Evolutionary conservation across 2,329 filamentous ascomycete species (phyloP).

Genomic region (Nigrospora osmanthi): DNA sequence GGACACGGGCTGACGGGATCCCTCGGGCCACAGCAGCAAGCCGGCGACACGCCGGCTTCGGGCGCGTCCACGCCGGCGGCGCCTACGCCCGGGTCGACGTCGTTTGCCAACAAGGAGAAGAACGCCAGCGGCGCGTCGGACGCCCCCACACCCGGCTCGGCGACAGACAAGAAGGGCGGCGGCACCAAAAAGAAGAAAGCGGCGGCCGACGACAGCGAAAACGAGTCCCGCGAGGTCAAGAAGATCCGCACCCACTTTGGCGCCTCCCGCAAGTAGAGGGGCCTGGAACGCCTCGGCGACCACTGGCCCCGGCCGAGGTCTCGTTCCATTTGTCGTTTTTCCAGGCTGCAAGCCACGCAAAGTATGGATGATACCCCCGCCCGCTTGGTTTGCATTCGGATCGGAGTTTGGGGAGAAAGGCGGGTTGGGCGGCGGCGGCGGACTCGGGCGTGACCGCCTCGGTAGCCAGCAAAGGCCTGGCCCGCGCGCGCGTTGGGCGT

Average conservation of each 20-base stretch:
- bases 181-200: constrained; percentile 47
- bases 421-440: too few species aligned
- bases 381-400: background rate
- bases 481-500: too few species aligned
- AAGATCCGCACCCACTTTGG: constrained; percentile 53
- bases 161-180: constrained; percentile 30
- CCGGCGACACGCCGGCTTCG: constrained; percentile 33
- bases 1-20: background rate
- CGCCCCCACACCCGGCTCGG: constrained; percentile 48
- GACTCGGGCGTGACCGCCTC: too few species aligned
- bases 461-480: too few species aligned
- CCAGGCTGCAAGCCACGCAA: background rate
- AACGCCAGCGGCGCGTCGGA: constrained; percentile 33
- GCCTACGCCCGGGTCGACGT: constrained; percentile 47
- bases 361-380: background rate
- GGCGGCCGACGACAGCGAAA: constrained; percentile 50
- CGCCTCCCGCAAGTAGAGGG: constrained; percentile 37
- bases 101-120: constrained; percentile 36
- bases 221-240: constrained; percentile 42
- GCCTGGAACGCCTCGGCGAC: background rate
- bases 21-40: constrained; percentile 23
- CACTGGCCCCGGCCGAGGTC: background rate
- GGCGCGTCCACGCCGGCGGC: constrained; percentile 34
- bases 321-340: too few species aligned
- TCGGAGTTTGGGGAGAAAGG: background rate